Evolutionary conservation across 108 stramenopile species (phyloP), one percentile per base, ranked within the genome.

Genomic region (Mediolabrus comicus): DNA sequence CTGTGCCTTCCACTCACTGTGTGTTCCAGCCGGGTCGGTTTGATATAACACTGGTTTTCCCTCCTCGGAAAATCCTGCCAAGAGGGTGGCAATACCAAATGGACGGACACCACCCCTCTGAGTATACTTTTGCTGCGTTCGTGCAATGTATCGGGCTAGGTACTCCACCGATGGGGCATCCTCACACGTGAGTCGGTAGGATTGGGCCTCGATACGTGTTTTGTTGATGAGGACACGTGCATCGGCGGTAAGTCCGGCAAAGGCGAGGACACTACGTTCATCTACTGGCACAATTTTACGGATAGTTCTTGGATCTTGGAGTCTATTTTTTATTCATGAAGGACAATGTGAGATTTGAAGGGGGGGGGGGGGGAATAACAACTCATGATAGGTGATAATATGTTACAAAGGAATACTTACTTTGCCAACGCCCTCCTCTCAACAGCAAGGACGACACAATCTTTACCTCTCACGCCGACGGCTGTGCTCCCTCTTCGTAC

Each of bases 161-260:
- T 99, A 99, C 68, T 99, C 99, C 38, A 97, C 88, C 3, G 93
- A 92, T 12, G 99, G 98, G 1, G 97, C 89, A 73, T 99, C 99
- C 72, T 99, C 99, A 89, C 97, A 96, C 12, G 98, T 98, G 54
- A 99, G 89, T 26, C 97, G 97, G 86, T 98, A 98, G 65, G 96
- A 97, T 78, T 99, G 98, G 46, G 95, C 95, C 81, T 99, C 99
- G 26, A 87, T 32, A 32, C 94, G 84, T 52, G 94, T 91, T 82
- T 94, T 95, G 82, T 98, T 89, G 61, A 98, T 88, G 57, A 99
- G 81, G 59, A 99, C 98, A 46, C 99, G 94, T 13, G 99, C 99
- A 71, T 99, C 99, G 53, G 99, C 99, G 17, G 97, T 99, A 60
- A 99, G 92, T 27, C 99, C 99, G 16, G 99, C 98, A 79, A 99